These are phyloP conservation scores for Deuterostichococcus epilithicus DNA, from an alignment of 139 green algal species.

Conservation along the genomic window DNA sequence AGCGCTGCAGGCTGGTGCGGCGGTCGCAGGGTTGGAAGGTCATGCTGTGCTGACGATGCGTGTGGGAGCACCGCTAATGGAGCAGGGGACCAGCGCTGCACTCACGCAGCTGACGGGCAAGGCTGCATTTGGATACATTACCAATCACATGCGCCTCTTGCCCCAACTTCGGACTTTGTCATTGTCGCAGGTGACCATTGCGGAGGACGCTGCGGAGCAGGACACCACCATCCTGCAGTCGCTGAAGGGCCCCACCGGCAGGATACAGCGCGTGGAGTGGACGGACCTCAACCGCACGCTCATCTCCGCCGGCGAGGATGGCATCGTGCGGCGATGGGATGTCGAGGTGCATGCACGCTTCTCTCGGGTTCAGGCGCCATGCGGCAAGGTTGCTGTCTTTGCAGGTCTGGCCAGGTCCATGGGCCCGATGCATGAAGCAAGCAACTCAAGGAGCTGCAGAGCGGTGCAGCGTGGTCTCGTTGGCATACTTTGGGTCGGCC, in stretches of 20 bases:
- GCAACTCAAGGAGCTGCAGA: neutral
- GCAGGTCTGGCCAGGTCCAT: too few relatives aligned
- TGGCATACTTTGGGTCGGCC: neutral
- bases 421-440: too few relatives aligned
- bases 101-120: too few relatives aligned
- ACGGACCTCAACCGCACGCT: slow-evolving; percentile 81
- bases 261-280: slow-evolving; percentile 72
- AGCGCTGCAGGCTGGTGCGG: too few relatives aligned
- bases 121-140: neutral
- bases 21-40: too few relatives aligned
- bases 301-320: slow-evolving; percentile 83
- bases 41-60: neutral
- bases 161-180: slow-evolving; percentile 6
- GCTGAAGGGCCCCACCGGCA: slow-evolving; percentile 44
- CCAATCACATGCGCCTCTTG: too few relatives aligned
- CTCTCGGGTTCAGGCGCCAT: neutral
- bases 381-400: too few relatives aligned
- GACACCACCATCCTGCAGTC: slow-evolving; percentile 3
- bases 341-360: slow-evolving; percentile 41
- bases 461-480: neutral
- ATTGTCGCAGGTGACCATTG: slow-evolving; percentile 5
- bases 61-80: too few relatives aligned
- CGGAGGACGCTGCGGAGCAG: neutral
- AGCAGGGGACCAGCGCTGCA: too few relatives aligned
- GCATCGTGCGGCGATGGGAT: slow-evolving; percentile 76